Conservation (phyloP, 768 basidiomycete genomes). For the Russula ochroleuca region DNA sequence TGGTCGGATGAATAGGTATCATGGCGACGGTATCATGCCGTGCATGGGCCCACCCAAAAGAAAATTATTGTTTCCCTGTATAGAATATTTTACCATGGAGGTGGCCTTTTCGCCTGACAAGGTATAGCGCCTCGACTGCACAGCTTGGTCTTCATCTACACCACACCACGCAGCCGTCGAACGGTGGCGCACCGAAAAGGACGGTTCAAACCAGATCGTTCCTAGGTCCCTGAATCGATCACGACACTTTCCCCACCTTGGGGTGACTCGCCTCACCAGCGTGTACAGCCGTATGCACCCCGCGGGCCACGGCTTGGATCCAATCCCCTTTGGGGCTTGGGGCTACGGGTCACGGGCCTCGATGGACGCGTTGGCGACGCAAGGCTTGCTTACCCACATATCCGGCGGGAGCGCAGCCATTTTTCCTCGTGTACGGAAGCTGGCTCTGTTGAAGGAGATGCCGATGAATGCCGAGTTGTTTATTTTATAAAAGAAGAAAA, state of each 20-base stretch:
- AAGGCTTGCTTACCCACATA: slow-evolving; percentile 9
- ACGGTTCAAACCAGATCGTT: background rate
- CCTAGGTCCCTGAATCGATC: slow-evolving; percentile 4
- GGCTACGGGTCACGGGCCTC: background rate
- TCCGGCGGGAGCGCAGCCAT: slow-evolving; percentile 8
- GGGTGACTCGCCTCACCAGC: background rate
- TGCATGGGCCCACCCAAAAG: background rate
- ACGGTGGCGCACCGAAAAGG: background rate
- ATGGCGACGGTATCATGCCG: background rate
- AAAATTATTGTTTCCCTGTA: too few species aligned
- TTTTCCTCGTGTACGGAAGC: background rate
- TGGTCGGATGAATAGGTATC: background rate
- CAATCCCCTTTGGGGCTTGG: background rate
- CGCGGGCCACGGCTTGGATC: slow-evolving; percentile 2
- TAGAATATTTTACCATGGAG: background rate
- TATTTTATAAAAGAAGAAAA: background rate
- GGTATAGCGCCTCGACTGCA: background rate
- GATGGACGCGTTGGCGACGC: background rate
- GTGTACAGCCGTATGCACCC: background rate
- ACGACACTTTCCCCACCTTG: background rate
- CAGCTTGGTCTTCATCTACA: background rate
- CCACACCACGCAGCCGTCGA: background rate
- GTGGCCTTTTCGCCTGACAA: background rate
- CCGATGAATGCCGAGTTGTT: background rate
- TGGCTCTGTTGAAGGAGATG: background rate